Percentiles rank a stretch among this genome's conserved stretches.
phyloP scores from a whole-genome alignment of 805 yeast genomes.

The Wickerhamiella dianesei region DNA sequence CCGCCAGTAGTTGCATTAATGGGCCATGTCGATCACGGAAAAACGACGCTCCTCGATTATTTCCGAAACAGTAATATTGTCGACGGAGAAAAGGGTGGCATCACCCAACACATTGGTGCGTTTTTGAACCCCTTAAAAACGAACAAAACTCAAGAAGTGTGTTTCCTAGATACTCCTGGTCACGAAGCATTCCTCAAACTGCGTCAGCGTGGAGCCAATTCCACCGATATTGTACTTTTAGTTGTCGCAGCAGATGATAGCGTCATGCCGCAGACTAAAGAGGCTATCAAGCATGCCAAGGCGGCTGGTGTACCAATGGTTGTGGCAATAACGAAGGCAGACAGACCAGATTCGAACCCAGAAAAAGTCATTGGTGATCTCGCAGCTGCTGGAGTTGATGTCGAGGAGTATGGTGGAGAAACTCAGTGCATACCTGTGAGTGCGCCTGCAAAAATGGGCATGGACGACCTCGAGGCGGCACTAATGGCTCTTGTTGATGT shows the following conservation, averaged over 20 bases:
- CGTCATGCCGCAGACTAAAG: constrained; percentile 93
- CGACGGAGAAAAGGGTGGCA: constrained; percentile 82
- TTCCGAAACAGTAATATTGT: constrained; percentile 77
- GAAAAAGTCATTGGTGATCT: constrained; percentile 69
- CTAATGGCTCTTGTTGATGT: constrained; percentile 74
- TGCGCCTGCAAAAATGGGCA: constrained; percentile 79
- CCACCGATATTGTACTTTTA: constrained; percentile 81
- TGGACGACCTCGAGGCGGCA: constrained; percentile 82
- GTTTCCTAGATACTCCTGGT: constrained; percentile 94
- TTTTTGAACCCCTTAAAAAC: constrained; percentile 88
- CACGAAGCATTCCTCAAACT: constrained; percentile 93
- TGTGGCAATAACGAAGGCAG: constrained; percentile 89
- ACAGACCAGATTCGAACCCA: constrained; percentile 59
- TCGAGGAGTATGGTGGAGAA: constrained; percentile 92
- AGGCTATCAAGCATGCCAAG: constrained; percentile 87
- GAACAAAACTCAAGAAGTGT: constrained; percentile 52
- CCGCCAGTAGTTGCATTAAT: constrained; percentile 94
- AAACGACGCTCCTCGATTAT: constrained; percentile 83
- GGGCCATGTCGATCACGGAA: constrained; percentile 99
- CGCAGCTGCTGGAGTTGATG: constrained; percentile 61
- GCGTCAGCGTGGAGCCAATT: constrained; percentile 92
- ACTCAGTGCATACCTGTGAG: constrained; percentile 78
- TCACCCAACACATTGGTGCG: constrained; percentile 97
- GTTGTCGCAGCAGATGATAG: constrained; percentile 97
- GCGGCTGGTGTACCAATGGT: constrained; percentile 69